Percentiles rank a stretch among this genome's conserved stretches.
Evolutionary conservation across 1,284 basidiomycete species (phyloP).

Genomic region (Leucoagaricus sp.): DNA sequence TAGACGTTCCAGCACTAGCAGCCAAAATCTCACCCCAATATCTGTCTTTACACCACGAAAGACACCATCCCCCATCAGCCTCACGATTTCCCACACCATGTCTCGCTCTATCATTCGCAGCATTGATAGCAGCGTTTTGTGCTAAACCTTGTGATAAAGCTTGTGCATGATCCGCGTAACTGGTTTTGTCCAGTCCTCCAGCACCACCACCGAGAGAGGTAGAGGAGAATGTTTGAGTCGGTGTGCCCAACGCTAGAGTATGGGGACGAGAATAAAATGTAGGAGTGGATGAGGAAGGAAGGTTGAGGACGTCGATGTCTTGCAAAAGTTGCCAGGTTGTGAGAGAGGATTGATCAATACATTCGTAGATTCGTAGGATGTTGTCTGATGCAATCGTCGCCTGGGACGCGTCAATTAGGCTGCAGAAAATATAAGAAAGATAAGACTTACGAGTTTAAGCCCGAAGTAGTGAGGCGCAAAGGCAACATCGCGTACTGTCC

Average conservation of each 20-base stretch:
- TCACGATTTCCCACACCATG: slow-evolving; percentile 67
- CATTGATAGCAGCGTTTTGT: slow-evolving; percentile 29
- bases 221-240: slow-evolving; percentile 60
- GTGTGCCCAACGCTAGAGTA: slow-evolving; percentile 62
- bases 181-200: slow-evolving; percentile 45
- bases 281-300: slow-evolving; percentile 48
- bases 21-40: slow-evolving; percentile 93
- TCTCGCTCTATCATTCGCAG: slow-evolving; percentile 33
- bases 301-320: slow-evolving; percentile 73
- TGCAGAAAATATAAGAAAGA: neutral
- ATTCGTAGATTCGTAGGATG: slow-evolving; percentile 86
- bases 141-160: slow-evolving; percentile 60
- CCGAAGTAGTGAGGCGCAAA: slow-evolving; percentile 88
- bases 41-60: slow-evolving; percentile 92
- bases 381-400: slow-evolving; percentile 88
- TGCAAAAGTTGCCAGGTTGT: slow-evolving; percentile 80
- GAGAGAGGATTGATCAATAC: slow-evolving; percentile 80
- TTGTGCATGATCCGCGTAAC: slow-evolving; percentile 57
- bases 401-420: slow-evolving; percentile 37
- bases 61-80: slow-evolving; percentile 88
- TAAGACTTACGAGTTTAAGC: slow-evolving; percentile 72
- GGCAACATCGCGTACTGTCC: slow-evolving; percentile 81
- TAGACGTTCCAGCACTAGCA: slow-evolving; percentile 69
- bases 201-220: slow-evolving; percentile 10
- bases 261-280: slow-evolving; percentile 46